phyloP scores from a whole-genome alignment of 805 yeast genomes.

The Vanderwaltozyma yarrowii region DNA sequence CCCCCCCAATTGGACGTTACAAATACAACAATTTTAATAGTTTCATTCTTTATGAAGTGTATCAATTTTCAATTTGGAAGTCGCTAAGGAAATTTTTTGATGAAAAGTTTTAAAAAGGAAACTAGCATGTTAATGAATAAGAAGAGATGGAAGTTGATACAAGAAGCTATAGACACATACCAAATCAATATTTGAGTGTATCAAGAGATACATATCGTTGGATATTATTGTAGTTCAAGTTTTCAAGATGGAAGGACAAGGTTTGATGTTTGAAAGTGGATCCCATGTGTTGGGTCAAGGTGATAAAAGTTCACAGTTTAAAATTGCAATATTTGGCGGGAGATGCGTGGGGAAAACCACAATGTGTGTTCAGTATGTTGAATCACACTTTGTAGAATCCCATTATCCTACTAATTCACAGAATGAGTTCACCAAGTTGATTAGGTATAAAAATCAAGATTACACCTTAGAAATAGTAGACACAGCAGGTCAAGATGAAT shows the following conservation, averaged over 20 bases:
- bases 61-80: too few relatives aligned
- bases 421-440: constrained; percentile 65
- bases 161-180: too few relatives aligned
- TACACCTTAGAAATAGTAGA: constrained; percentile 79
- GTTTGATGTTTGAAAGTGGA: not conserved
- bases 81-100: too few relatives aligned
- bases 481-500: constrained; percentile 92
- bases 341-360: constrained; percentile 85
- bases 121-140: too few relatives aligned
- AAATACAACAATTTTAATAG: too few relatives aligned
- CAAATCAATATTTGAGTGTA: too few relatives aligned
- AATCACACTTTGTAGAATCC: constrained; percentile 77
- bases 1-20: too few relatives aligned
- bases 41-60: too few relatives aligned
- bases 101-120: too few relatives aligned
- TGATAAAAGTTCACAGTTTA: constrained; percentile 30
- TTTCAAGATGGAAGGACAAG: constrained; percentile 1
- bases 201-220: too few relatives aligned
- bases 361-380: constrained; percentile 73
- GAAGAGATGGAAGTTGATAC: too few relatives aligned
- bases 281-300: not conserved
- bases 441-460: constrained; percentile 52
- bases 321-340: constrained; percentile 79
- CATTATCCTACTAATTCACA: constrained; percentile 81
- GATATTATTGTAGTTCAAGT: too few relatives aligned